Conservation (phyloP, 176 grass and related monocot genomes). For the Alopecurus myosuroides region DNA sequence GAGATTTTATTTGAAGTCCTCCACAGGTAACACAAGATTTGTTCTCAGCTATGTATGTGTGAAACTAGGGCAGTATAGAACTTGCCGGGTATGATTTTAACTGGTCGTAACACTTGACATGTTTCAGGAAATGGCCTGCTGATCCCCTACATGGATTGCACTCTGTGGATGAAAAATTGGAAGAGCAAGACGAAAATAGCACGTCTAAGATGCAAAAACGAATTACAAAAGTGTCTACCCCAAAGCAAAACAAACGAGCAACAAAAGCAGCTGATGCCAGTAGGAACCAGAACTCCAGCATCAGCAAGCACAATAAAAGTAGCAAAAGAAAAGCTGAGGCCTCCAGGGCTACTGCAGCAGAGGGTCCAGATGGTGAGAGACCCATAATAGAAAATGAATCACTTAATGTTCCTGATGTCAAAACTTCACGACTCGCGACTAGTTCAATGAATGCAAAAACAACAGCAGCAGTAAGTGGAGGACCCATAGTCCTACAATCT, state of each 20-base stretch:
- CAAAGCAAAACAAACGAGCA: conserved; percentile 22
- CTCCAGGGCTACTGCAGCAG: background rate
- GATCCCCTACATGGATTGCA: conserved; percentile 3
- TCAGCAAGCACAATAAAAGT: conserved; percentile 6
- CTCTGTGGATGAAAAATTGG: conserved; percentile 21
- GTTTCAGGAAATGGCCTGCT: conserved; percentile 28
- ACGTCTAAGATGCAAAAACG: background rate
- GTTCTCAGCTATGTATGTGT: background rate
- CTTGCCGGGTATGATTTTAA: background rate
- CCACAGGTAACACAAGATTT: conserved; percentile 35
- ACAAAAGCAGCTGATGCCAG: conserved; percentile 10
- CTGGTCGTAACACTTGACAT: background rate
- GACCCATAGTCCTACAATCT: background rate
- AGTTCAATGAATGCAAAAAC: too few species aligned
- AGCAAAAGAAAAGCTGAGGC: conserved; percentile 37
- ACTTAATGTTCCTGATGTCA: background rate
- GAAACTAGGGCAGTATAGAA: background rate
- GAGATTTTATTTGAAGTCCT: conserved; percentile 29
- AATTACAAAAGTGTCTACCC: background rate
- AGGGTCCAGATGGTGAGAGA: background rate
- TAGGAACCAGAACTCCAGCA: background rate
- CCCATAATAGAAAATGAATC: too few species aligned
- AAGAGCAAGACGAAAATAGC: conserved; percentile 40
- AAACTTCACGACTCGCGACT: conserved; percentile 10
- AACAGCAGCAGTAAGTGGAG: too few species aligned